Evolutionary conservation across 2,329 filamentous ascomycete genomes (phyloP), one percentile per base, ranked within the genome.

Genomic region (Monosporascus sp.): DNA sequence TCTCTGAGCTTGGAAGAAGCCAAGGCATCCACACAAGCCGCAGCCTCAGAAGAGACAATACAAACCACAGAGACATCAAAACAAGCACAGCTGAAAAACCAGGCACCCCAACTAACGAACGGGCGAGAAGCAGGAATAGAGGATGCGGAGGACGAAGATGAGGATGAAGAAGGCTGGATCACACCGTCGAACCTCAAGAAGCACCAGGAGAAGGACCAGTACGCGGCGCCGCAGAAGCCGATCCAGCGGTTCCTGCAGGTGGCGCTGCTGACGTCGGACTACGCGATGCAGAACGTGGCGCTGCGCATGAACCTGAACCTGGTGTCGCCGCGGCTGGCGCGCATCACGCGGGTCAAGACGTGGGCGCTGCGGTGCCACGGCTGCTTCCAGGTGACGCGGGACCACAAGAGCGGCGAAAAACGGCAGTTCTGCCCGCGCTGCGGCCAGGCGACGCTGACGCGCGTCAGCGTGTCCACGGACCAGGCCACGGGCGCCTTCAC

Each of bases 261-360:
- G 17, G 93, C 91, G n/a, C 85, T 93, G 45, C 86, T 97, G 66
- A 97, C 94, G 1, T 91, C 88, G 52, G 94, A 99, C 75, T 97
- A 89, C 72, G 93, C 94, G 51, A 96, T 99, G 90, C 93, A 97
- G 74, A 97, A 97, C 68, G 91, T 97, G 7, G 82, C 94, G 2
- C 80, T 99, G 5, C 90, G 95, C 62, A 95, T 97, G 77, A 96
- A 97, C 73, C 82, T 99, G 50, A 90, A 94, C 67, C 83, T 97
- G 11, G 80, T 97, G 54, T 91, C 92, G 0, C 82, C 89, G 0
- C 81, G 83, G 17, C 77, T 97, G 55, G 81, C 89, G 57, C 85
- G 91, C 63, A 90, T 99, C 67, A 87, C 85, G 38, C 84, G 88
- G 54, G 81, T 97, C 59, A 93, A 91, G 70, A 93, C 89, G 14